Evolutionary conservation across 1,139 yeast species (phyloP).

Genomic region (Lodderomyces margitis): DNA sequence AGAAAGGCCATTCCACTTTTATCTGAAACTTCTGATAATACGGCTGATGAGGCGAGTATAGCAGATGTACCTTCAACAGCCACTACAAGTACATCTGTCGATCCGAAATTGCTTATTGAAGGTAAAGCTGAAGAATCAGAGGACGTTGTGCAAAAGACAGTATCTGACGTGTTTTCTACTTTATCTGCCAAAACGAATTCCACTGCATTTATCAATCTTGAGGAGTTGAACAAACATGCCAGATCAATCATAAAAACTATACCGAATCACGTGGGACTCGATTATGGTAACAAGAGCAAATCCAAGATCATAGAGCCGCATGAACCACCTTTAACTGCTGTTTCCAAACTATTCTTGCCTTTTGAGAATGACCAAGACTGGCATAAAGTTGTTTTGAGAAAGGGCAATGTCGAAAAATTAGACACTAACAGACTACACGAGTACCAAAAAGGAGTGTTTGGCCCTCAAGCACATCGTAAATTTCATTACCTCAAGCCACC

Average conservation of each 20-base stretch:
- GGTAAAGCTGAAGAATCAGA: neutral
- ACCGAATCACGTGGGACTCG: conserved; percentile 55
- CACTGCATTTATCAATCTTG: conserved; percentile 18
- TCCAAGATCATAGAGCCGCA: conserved; percentile 23
- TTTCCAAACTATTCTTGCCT: conserved; percentile 63
- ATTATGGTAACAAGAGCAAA: conserved; percentile 22
- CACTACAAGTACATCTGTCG: conserved; percentile 5
- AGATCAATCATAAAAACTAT: conserved; percentile 53
- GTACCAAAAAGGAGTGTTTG: conserved; percentile 58
- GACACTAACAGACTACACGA: conserved; percentile 29
- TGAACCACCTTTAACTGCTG: conserved; percentile 28
- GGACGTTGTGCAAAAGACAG: neutral
- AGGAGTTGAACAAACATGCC: conserved; percentile 54
- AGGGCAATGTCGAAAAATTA: conserved; percentile 25
- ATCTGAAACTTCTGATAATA: conserved; percentile 11
- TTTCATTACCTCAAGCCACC: conserved; percentile 75
- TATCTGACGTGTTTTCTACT: neutral
- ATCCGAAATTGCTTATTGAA: neutral
- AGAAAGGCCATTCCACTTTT: conserved; percentile 18
- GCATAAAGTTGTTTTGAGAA: conserved; percentile 59
- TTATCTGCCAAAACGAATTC: neutral
- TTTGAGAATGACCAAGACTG: conserved; percentile 62
- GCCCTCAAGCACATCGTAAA: conserved; percentile 57
- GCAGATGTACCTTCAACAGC: conserved; percentile 13
- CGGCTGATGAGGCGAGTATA: conserved; percentile 11